Evolutionary conservation across 192 early-diverging fungal genomes (phyloP).

Genomic region (Entomortierella parvispora): DNA sequence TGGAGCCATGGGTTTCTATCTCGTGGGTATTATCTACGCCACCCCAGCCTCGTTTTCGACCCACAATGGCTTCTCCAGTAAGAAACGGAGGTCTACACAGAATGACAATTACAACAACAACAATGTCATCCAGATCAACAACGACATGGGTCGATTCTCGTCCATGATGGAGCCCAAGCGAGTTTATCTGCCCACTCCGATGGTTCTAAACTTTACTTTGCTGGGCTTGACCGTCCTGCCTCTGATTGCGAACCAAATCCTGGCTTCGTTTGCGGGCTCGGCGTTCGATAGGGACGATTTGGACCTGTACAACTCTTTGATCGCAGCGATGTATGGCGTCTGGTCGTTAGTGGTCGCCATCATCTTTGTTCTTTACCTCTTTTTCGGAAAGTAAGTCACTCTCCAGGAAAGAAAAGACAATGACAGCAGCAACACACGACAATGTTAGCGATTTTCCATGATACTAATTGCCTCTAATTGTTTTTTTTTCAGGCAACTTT

Average conservation of each 20-base stretch:
- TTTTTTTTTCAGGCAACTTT: constrained; percentile 27
- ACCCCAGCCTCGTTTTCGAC: constrained; percentile 49
- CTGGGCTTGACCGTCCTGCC: constrained; percentile 34
- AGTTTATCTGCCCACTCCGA: constrained; percentile 40
- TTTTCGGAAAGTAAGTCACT: constrained; percentile 49
- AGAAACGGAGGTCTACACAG: constrained; percentile 25
- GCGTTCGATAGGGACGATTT: constrained; percentile 37
- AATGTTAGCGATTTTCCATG: too few species aligned
- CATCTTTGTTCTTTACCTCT: constrained; percentile 44
- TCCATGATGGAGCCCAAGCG: constrained; percentile 53
- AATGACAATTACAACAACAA: background rate
- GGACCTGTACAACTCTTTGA: constrained; percentile 32
- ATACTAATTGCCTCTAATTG: background rate
- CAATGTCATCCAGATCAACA: constrained; percentile 3
- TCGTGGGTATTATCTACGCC: constrained; percentile 53
- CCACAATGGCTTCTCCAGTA: constrained; percentile 44
- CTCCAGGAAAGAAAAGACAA: background rate
- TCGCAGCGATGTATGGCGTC: constrained; percentile 49
- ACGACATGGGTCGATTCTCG: constrained; percentile 36
- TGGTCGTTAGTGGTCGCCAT: constrained; percentile 43
- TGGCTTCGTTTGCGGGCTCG: constrained; percentile 42
- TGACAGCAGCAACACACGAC: background rate
- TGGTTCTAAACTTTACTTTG: constrained; percentile 43
- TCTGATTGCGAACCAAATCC: constrained; percentile 35
- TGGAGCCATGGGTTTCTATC: constrained; percentile 48